Conservation (phyloP, 306 rosid genomes). For the Senna siamea region DNA sequence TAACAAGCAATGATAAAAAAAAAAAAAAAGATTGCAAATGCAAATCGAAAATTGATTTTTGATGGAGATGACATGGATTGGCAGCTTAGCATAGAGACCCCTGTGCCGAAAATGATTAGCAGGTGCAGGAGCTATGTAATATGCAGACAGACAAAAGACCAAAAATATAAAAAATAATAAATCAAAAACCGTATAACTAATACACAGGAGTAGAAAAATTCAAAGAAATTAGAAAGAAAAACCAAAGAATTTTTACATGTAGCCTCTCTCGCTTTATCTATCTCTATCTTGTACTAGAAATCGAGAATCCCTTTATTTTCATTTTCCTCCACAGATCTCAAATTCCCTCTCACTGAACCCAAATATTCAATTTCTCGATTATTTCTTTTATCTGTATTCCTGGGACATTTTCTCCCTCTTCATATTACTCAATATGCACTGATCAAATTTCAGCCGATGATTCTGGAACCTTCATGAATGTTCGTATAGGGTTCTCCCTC, state of each 20-base stretch:
- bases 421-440: slow-evolving; percentile 1
- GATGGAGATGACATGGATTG: background rate
- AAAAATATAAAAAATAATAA: background rate
- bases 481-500: slow-evolving; percentile 21
- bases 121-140: too few relatives aligned
- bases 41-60: background rate
- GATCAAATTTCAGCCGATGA: slow-evolving; percentile 31
- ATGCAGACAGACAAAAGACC: background rate
- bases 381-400: background rate
- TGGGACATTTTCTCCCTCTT: background rate
- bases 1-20: too few relatives aligned
- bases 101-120: background rate
- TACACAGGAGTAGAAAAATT: background rate
- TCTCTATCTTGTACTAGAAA: slow-evolving; percentile 31
- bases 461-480: slow-evolving; percentile 52
- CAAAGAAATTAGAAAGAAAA: background rate
- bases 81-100: too few relatives aligned
- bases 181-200: background rate
- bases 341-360: slow-evolving; percentile 40
- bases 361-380: slow-evolving; percentile 16
- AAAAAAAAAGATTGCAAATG: background rate
- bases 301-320: slow-evolving; percentile 36
- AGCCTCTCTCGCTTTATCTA: background rate
- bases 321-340: slow-evolving; percentile 60
- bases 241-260: background rate